Evolutionary conservation across 192 early-diverging fungal species (phyloP), one percentile per base, ranked within the genome.

Genomic region (Coemansia sp.): DNA sequence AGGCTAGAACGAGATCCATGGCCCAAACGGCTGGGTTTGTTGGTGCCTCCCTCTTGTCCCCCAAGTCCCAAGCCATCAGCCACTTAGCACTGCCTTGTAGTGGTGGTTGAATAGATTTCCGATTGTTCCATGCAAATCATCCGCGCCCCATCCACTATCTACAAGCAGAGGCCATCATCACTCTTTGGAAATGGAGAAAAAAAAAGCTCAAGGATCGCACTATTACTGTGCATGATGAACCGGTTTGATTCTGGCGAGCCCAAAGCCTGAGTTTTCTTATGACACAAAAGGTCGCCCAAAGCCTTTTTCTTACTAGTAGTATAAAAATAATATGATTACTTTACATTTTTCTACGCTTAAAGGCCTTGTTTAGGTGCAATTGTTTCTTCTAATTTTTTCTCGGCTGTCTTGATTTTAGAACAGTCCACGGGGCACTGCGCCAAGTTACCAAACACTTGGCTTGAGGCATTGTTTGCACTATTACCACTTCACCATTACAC

Each of bases 41-140:
- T 5, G 8, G 4, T 4, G 48, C 45, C 45, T 48, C 19, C 7
- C n/a, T 48, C 45, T 34, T 34, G 32, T 34, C 45, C n/a, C 19
- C 48, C 48, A n/a, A 22, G 8, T 56, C 53, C 27, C 53, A 56
- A 39, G 59, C 56, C 56, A 32, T 31, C 56, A 36, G 56, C 56
- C 32, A 36, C 56, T 32, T 34, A 34, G 32, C 32, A 34, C 22
- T 38, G 34, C n/a, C 17, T 17, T 31, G 9, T 6, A 7, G 24
- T 13, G 10, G 32, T 53, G 50, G 24, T 13, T 53, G 17, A 59
- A 36, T 31, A 3, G 4, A 1, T 61, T 40, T 40, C 36, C 59
- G 19, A 40, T 40, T 40, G 34, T 39, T 22, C 31, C 56, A 19
- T 12, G 59, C 17, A 39, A 61, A 61, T 61, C 59, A 61, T 39